Conservation (phyloP, 169 alveolate species). For the Cryptosporidium andersoni region DNA sequence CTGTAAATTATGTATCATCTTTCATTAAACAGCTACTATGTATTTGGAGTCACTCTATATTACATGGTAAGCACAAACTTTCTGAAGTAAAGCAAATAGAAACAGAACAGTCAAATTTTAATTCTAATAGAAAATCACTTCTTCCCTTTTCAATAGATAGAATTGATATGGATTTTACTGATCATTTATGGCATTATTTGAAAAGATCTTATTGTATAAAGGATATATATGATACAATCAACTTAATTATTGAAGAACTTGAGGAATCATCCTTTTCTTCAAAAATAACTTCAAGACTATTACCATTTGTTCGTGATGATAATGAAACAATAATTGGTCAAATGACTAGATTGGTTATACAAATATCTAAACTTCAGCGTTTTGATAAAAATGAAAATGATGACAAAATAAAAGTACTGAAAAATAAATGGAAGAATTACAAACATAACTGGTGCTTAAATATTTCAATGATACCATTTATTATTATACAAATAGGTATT, state of each 20-base stretch:
- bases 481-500: slow-evolving; percentile 49
- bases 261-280: slow-evolving; percentile 11
- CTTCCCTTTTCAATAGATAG: background rate
- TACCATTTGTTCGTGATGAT: slow-evolving; percentile 29
- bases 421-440: background rate
- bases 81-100: slow-evolving; percentile 14
- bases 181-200: slow-evolving; percentile 28
- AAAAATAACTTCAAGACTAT: slow-evolving; percentile 1
- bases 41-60: slow-evolving; percentile 37
- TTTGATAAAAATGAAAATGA: background rate
- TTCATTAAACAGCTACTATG: slow-evolving; percentile 12
- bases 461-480: slow-evolving; percentile 14
- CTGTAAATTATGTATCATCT: background rate
- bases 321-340: slow-evolving; percentile 21
- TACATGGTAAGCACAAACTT: background rate
- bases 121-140: background rate
- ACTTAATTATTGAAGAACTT: slow-evolving; percentile 2
- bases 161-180: slow-evolving; percentile 32
- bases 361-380: background rate
- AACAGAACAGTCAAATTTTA: background rate
- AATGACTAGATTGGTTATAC: slow-evolving; percentile 7
- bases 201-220: background rate
- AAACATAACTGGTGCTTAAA: slow-evolving; percentile 15
- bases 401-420: background rate
- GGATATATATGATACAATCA: background rate